Conservation (phyloP, 2,329 filamentous ascomycete genomes). For the Trichophyton equinum region DNA sequence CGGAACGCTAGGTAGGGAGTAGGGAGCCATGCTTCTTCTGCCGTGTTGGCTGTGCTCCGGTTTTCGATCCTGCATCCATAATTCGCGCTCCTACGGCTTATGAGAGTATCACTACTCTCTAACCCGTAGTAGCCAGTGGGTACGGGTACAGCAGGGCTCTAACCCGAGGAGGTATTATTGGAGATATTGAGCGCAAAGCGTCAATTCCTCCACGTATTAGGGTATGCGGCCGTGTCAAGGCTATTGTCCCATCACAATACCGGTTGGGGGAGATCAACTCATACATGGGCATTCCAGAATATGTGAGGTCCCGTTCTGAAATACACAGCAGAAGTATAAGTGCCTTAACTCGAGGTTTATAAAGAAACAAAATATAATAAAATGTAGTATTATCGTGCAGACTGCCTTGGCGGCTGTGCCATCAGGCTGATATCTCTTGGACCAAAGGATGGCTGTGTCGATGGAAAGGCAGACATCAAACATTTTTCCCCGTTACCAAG, state of each 20-base stretch:
- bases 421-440: neutral
- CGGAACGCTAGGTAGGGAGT: neutral
- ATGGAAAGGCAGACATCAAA: no score
- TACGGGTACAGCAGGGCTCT: neutral
- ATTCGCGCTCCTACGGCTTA: neutral
- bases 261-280: neutral
- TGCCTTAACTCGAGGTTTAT: neutral
- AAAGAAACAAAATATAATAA: neutral
- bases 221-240: neutral
- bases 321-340: neutral
- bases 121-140: neutral
- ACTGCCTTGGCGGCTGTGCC: neutral
- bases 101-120: neutral
- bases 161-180: neutral
- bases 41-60: neutral
- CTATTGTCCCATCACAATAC: neutral
- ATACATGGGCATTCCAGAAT: neutral
- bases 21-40: neutral
- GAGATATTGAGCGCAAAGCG: no score
- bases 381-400: neutral
- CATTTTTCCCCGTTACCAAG: neutral
- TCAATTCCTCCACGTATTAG: neutral
- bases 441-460: neutral
- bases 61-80: neutral
- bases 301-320: neutral